Conservation (phyloP, 805 yeast genomes). For the Lipomyces sp. region DNA sequence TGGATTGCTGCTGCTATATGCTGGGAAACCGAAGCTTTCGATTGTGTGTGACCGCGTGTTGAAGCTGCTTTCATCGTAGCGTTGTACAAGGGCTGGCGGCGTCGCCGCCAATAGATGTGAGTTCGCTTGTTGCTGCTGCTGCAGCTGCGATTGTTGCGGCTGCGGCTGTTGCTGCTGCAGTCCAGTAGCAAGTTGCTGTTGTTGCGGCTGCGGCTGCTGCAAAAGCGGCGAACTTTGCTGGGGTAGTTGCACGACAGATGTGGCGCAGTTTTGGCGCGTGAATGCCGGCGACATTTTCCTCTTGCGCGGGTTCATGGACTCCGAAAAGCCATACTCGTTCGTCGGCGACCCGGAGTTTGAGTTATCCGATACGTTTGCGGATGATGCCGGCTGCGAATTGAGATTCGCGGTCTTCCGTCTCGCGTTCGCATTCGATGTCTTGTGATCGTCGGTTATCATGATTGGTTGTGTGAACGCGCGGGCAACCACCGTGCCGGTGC, state of each 20-base stretch:
- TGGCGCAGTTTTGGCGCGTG: constrained; percentile 1
- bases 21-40: constrained; percentile 27
- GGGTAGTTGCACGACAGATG: neutral
- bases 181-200: constrained; percentile 1
- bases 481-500: constrained; percentile 62
- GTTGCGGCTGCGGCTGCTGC: constrained; percentile 1
- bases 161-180: neutral
- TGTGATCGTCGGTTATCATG: constrained; percentile 93
- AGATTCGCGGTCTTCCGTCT: constrained; percentile 14
- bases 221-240: neutral
- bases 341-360: constrained; percentile 22
- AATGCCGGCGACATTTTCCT: constrained; percentile 17
- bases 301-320: constrained; percentile 21
- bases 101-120: neutral
- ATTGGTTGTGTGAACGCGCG: constrained; percentile 68
- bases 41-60: constrained; percentile 22
- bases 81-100: neutral
- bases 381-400: constrained; percentile 7
- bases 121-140: constrained; percentile 4
- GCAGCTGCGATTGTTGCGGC: neutral
- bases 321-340: constrained; percentile 20
- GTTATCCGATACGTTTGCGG: constrained; percentile 17
- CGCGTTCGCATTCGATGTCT: constrained; percentile 40
- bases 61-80: constrained; percentile 18
- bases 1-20: constrained; percentile 21